Percentiles rank a stretch among this genome's conserved stretches.
These are phyloP conservation scores for Monosporascus sp. DNA, from an alignment of 2,329 filamentous ascomycete species.

Conservation along the genomic window DNA sequence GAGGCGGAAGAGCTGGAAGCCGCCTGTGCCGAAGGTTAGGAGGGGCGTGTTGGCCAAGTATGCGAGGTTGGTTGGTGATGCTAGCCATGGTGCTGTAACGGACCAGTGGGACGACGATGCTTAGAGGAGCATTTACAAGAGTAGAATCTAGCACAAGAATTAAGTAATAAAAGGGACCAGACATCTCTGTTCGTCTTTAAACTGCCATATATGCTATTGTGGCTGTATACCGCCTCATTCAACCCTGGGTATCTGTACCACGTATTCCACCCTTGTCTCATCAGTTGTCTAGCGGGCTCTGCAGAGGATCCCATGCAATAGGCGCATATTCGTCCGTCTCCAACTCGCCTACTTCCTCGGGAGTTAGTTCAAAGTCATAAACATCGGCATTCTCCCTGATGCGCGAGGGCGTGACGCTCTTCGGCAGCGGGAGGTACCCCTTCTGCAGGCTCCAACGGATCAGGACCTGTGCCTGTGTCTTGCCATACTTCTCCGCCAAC, in stretches of 20 bases:
- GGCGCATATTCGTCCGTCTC: constrained; percentile 49
- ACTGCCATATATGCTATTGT: too few species aligned
- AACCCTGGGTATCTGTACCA: too few species aligned
- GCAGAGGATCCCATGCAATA: constrained; percentile 53
- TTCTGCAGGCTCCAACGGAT: constrained; percentile 81
- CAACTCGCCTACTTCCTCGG: constrained; percentile 47
- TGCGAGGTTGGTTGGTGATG: constrained; percentile 80
- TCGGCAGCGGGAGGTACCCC: constrained; percentile 67
- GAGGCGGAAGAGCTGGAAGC: constrained; percentile 63
- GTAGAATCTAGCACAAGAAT: not conserved
- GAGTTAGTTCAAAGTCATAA: constrained; percentile 51
- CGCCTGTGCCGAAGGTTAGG: constrained; percentile 67
- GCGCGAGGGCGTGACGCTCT: constrained; percentile 64
- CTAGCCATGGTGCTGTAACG: constrained; percentile 85
- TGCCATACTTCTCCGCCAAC: constrained; percentile 67
- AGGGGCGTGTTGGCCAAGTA: constrained; percentile 89
- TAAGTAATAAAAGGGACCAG: not conserved
- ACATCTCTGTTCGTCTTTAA: not conserved
- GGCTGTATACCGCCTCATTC: too few species aligned
- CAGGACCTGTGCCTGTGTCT: constrained; percentile 71
- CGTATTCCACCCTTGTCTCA: not conserved
- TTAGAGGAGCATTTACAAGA: not conserved
- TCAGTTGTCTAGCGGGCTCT: constrained; percentile 38
- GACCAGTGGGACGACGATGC: constrained; percentile 50
- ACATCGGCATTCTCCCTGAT: constrained; percentile 60